phyloP scores from a whole-genome alignment of 345 rosid species.

The Bruguiera sexangula region DNA sequence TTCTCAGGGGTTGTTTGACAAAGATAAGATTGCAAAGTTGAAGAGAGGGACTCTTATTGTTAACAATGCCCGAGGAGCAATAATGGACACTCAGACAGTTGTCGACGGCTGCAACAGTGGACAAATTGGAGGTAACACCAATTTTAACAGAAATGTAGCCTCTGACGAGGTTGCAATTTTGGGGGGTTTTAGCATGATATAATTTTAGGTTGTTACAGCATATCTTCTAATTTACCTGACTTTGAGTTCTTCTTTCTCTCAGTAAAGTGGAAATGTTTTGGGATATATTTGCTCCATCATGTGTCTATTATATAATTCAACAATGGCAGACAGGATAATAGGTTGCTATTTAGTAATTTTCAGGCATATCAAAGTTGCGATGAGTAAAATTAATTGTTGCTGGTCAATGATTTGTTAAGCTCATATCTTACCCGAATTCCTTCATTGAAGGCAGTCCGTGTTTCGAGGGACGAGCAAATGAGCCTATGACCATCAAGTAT shows the following conservation, averaged over 20 bases:
- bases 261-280: background rate
- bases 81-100: slow-evolving; percentile 87
- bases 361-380: background rate
- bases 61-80: slow-evolving; percentile 95
- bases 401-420: too few relatives aligned
- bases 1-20: slow-evolving; percentile 65
- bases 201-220: too few relatives aligned
- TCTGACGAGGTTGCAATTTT: background rate
- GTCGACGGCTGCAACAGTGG: slow-evolving; percentile 79
- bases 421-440: too few relatives aligned
- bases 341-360: background rate
- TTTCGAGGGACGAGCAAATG: too few relatives aligned
- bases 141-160: background rate
- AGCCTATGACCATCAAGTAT: too few relatives aligned
- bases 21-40: slow-evolving; percentile 69
- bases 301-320: background rate
- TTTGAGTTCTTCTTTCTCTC: background rate
- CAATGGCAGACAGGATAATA: background rate
- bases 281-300: background rate
- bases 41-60: slow-evolving; percentile 87
- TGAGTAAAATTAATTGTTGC: background rate
- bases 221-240: background rate
- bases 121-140: slow-evolving; percentile 62
- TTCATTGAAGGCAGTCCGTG: too few relatives aligned
- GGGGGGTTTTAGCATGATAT: background rate